Percentiles rank a stretch among this genome's conserved stretches.
phyloP scores from a whole-genome alignment of 208 protist genomes.

The Trypanosoma scelopori region DNA sequence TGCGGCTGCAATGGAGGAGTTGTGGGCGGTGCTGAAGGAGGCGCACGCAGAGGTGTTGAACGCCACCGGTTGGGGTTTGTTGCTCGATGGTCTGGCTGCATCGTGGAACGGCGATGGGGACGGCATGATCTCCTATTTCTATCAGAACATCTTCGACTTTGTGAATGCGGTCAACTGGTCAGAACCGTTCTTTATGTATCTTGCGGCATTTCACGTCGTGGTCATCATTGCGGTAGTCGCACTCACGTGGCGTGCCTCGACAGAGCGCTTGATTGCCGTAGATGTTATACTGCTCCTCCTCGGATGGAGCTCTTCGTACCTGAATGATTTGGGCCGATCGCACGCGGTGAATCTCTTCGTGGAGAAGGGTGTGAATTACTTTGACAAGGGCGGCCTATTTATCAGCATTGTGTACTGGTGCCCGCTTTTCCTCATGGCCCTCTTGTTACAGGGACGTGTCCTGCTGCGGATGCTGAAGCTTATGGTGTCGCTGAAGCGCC shows the following conservation, averaged over 20 bases:
- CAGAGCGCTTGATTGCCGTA: conserved; percentile 41
- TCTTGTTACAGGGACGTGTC: conserved; percentile 37
- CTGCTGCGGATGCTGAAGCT: conserved; percentile 28
- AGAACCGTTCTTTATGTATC: conserved; percentile 72
- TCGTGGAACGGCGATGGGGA: conserved; percentile 1
- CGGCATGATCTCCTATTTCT: not conserved
- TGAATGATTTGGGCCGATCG: conserved; percentile 38
- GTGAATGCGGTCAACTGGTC: conserved; percentile 61
- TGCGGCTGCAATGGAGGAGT: conserved; percentile 23
- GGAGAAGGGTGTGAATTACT: conserved; percentile 64
- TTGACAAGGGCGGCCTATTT: conserved; percentile 68
- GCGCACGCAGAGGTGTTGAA: conserved; percentile 53
- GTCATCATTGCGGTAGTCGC: conserved; percentile 32
- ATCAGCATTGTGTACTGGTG: conserved; percentile 51
- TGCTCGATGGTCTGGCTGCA: conserved; percentile 15
- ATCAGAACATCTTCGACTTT: conserved; percentile 34
- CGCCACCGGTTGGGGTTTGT: conserved; percentile 36
- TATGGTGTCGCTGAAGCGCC: conserved; percentile 25
- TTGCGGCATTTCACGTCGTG: conserved; percentile 49
- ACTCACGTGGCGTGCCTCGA: conserved; percentile 32
- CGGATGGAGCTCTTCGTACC: conserved; percentile 28
- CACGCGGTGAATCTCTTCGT: conserved; percentile 42
- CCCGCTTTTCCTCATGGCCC: conserved; percentile 51
- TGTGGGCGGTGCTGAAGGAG: conserved; percentile 16
- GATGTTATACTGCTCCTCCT: conserved; percentile 39